Percentiles rank a stretch among this genome's conserved stretches.
phyloP scores from a whole-genome alignment of 2,329 filamentous ascomycete genomes.

The Fusarium lateritium region DNA sequence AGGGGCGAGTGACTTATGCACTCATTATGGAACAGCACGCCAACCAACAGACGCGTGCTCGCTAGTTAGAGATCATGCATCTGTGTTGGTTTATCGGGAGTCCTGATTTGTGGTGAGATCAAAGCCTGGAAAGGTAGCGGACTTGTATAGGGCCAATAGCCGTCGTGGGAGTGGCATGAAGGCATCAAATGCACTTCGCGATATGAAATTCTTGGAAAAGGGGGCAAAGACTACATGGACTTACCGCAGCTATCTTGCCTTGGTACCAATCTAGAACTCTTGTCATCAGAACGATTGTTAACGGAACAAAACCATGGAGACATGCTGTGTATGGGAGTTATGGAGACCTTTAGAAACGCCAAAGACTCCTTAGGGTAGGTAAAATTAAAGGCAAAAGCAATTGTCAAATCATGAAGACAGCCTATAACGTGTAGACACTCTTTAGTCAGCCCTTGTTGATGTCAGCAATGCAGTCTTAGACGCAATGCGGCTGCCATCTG shows the following conservation, averaged over 20 bases:
- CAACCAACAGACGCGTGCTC: not conserved
- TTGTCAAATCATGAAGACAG: not conserved
- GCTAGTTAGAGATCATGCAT: not conserved
- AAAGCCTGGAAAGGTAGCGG: not conserved
- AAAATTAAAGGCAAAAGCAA: no score
- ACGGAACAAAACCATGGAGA: not conserved
- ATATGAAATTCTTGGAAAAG: not conserved
- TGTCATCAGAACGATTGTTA: not conserved
- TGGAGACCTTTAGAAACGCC: no score
- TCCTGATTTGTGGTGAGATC: not conserved
- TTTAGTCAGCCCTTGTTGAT: not conserved
- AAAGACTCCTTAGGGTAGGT: not conserved
- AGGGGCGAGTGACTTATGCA: conserved; percentile 6
- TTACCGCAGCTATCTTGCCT: no score
- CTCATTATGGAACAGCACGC: not conserved
- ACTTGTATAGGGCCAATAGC: no score
- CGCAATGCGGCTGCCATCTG: not conserved
- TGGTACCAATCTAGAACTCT: no score
- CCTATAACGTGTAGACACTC: not conserved
- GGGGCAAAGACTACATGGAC: no score
- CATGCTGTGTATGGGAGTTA: not conserved
- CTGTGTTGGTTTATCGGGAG: not conserved
- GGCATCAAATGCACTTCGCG: not conserved
- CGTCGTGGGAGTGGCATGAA: not conserved
- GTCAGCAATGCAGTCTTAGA: not conserved